Base-by-base conservation (phyloP, 352 stramenopile genomes). In the Globisporangium echinulatum region DNA sequence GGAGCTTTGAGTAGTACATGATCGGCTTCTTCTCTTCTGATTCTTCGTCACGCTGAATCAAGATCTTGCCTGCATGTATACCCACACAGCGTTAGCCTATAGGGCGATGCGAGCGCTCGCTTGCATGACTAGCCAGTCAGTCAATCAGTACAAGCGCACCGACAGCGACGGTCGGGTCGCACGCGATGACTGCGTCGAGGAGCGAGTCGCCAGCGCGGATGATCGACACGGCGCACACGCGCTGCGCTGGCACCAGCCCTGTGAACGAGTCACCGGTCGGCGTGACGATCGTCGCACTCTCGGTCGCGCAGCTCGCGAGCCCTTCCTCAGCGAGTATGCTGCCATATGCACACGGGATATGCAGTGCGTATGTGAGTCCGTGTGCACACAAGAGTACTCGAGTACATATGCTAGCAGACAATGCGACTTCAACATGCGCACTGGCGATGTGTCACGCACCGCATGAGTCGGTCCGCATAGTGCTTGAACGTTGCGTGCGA, bases 1-100 rank as follows among this genome's bases (percentile, higher is more conserved):
- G 96, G 33, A 99, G 69, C 74, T 99, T 99, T 37, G 84, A 92
- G 75, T 98, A 99, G 62, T 87, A 98, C 54, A 98, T 84, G 55
- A 92, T 67, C 38, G 90, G 83, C 52, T 85, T 79, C 67, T 91
- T 97, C 75, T 82, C 85, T 43, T 76, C 68, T 25, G 82, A 93
- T 58, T 61, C 72, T 78, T 99, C 96, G 65, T 98, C 89, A 44
- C 96, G 78, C 76, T 99, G 96, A 70, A 99, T 98, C 56, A 98
- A 66, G 62, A 99, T 98, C 70, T 99, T 98, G n/a, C 92, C 95
- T 69, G 51, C 15, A 56, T 2, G 38, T 2, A 33, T 33, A 33
- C 25, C 25, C 25, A 33, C 25, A 33, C 25, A 33, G 25, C 25
- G 2, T 33, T 33, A 33, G 25, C 25, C 25, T 33, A 33, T 33